Evolutionary conservation across 345 rosid genomes (phyloP), one percentile per base, ranked within the genome.

Genomic region (Triadica sebifera): DNA sequence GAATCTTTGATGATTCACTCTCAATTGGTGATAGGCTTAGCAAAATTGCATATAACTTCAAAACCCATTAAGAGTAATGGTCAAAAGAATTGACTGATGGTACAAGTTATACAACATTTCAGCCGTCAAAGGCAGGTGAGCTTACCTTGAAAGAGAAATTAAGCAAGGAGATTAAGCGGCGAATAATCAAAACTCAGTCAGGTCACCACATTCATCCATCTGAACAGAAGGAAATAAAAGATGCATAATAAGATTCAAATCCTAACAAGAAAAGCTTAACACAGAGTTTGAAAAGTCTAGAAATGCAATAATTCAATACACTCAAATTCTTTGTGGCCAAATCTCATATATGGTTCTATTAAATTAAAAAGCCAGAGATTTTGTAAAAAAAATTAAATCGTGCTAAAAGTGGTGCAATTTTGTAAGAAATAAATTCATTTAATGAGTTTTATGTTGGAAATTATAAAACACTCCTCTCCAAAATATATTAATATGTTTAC

Each of bases 131-230:
- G 11, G 37, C 64, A 13, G 51, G 67, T 34, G 8, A 25, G 46
- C 17, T 37, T 86, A 89, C 97, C 93, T 91, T 91, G 80, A 91
- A 91, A 74, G 97, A 91, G 77, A 91, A 89, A 75, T 89, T 91
- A 65, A 89, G 84, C 77, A 82, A 77, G 0, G 96, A 91, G 90
- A 74, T 85, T 75, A 65, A 85, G 77, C 59, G 92, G 89, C 52
- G 84, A 79, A 63, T 89, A 81, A 68, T 81, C 83, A n/a, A 62
- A 88, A 89, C 71, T 85, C 85, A 29, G 80, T 85, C 45, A 91
- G 73, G 47, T 89, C 89, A 69, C 89, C 86, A 67, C 89, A 89
- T 75, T 86, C 92, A 72, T 91, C 92, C 81, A 83, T 78, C 93
- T 91, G 80, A 69, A 61, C 19, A 65, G 38, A 22, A 68, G 29